These are phyloP conservation scores for Pseudogymnoascus sp. DNA, from an alignment of 2,329 filamentous ascomycete genomes.

Conservation along the genomic window DNA sequence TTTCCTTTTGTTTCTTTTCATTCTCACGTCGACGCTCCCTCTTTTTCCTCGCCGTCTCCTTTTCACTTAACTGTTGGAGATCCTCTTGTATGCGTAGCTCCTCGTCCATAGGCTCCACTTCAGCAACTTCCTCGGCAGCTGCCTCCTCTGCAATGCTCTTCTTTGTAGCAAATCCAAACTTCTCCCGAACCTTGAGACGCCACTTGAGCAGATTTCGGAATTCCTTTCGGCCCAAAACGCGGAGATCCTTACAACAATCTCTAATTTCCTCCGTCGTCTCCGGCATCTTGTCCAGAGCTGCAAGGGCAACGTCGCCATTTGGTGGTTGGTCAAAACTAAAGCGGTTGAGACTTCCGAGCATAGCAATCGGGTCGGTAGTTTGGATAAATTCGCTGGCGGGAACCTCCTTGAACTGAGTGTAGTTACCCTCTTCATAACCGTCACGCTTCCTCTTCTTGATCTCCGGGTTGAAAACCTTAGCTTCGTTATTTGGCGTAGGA, in stretches of 20 bases:
- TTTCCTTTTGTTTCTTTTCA: slow-evolving; percentile 87
- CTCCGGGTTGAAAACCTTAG: slow-evolving; percentile 96
- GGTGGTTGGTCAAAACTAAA: slow-evolving; percentile 72
- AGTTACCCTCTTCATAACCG: slow-evolving; percentile 95
- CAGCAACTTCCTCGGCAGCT: slow-evolving; percentile 57
- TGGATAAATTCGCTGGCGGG: slow-evolving; percentile 90
- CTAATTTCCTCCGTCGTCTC: slow-evolving; percentile 80
- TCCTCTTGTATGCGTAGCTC: slow-evolving; percentile 87
- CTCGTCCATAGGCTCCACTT: slow-evolving; percentile 87
- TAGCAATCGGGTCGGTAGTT: slow-evolving; percentile 83
- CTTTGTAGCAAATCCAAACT: slow-evolving; percentile 78
- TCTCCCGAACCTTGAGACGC: slow-evolving; percentile 80
- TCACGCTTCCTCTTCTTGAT: slow-evolving; percentile 96
- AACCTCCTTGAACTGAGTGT: slow-evolving; percentile 82
- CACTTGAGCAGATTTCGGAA: slow-evolving; percentile 86
- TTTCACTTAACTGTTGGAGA: slow-evolving; percentile 71
- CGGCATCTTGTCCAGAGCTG: slow-evolving; percentile 74
- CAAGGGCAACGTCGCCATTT: slow-evolving; percentile 77
- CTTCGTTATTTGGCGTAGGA: slow-evolving; percentile 86
- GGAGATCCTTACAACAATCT: slow-evolving; percentile 71
- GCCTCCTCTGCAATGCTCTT: slow-evolving; percentile 37
- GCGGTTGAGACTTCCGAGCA: slow-evolving; percentile 77
- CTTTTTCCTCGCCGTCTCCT: slow-evolving; percentile 66
- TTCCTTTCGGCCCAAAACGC: slow-evolving; percentile 85
- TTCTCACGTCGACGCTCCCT: slow-evolving; percentile 81